These are phyloP conservation scores for Phytopythium oedochilum DNA, from an alignment of 352 stramenopile species.

Conservation along the genomic window DNA sequence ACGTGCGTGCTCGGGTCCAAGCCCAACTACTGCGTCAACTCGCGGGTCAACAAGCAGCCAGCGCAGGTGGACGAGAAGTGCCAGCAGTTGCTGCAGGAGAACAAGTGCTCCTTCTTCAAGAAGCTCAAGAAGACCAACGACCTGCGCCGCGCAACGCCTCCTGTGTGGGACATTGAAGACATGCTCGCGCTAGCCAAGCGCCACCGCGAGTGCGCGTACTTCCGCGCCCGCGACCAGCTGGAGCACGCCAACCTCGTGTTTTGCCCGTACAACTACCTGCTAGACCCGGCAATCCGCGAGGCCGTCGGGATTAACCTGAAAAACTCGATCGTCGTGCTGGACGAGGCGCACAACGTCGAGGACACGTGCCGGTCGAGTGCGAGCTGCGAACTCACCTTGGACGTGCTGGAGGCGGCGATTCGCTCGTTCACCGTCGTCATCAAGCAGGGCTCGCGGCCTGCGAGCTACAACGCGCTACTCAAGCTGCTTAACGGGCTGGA, in stretches of 20 bases:
- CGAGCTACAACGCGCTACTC: slow-evolving; percentile 44
- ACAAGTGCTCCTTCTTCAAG: slow-evolving; percentile 49
- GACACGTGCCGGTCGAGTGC: slow-evolving; percentile 78
- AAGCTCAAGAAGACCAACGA: slow-evolving; percentile 53
- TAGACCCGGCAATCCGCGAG: slow-evolving; percentile 71
- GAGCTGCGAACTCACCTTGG: slow-evolving; percentile 63
- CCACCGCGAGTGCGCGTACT: slow-evolving; percentile 80
- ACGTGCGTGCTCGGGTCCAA: slow-evolving; percentile 83
- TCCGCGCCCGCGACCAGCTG: slow-evolving; percentile 45
- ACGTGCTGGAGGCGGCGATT: slow-evolving; percentile 43
- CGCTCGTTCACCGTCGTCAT: slow-evolving; percentile 64
- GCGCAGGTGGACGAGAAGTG: slow-evolving; percentile 77
- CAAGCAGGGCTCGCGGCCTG: slow-evolving; percentile 48
- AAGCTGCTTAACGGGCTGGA: slow-evolving; percentile 64
- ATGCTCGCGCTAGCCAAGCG: slow-evolving; percentile 66
- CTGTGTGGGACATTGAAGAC: slow-evolving; percentile 86
- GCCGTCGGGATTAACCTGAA: slow-evolving; percentile 69
- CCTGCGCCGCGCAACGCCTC: slow-evolving; percentile 36
- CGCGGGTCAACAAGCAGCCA: slow-evolving; percentile 55
- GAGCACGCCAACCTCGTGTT: slow-evolving; percentile 76
- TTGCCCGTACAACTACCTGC: slow-evolving; percentile 87
- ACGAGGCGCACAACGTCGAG: slow-evolving; percentile 87
- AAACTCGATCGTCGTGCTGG: slow-evolving; percentile 74
- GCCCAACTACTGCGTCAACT: slow-evolving; percentile 76
- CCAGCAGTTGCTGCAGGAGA: slow-evolving; percentile 41